Percentiles rank a stretch among this genome's conserved stretches.
Conservation (phyloP, 2,329 filamentous ascomycete species). For the Plectosphaerella sp. region DNA sequence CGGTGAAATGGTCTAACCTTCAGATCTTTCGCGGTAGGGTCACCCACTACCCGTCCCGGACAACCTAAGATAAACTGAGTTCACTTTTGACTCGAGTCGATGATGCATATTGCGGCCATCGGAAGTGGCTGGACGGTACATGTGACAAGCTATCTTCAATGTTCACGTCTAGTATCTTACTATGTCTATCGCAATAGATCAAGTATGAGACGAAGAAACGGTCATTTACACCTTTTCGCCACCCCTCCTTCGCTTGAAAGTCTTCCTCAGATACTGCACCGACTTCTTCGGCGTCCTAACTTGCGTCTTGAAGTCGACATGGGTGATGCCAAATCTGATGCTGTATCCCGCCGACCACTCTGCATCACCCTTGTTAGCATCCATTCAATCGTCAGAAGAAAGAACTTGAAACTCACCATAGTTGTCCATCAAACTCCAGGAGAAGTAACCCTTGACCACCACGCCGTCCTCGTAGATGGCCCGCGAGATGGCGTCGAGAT, state of each 20-base stretch:
- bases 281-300: constrained; percentile 19
- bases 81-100: too few relatives aligned
- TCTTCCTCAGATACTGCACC: constrained; percentile 11
- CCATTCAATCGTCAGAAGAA: neutral
- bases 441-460: constrained; percentile 26
- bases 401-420: constrained; percentile 20
- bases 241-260: constrained; percentile 9
- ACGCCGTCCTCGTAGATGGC: constrained; percentile 22
- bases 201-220: too few relatives aligned
- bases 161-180: too few relatives aligned
- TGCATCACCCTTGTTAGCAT: neutral
- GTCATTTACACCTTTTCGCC: too few relatives aligned
- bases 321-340: constrained; percentile 20
- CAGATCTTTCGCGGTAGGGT: too few relatives aligned
- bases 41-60: too few relatives aligned
- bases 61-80: too few relatives aligned
- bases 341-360: constrained; percentile 16
- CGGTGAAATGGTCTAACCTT: too few relatives aligned
- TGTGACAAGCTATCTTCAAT: too few relatives aligned
- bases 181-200: too few relatives aligned
- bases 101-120: too few relatives aligned
- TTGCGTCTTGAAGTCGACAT: constrained; percentile 20
- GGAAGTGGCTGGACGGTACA: too few relatives aligned
- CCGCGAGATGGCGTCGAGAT: constrained; percentile 19
- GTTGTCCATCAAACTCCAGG: constrained; percentile 30